phyloP scores from a whole-genome alignment of 257 asterid genomes.

The Ophiorrhiza pumila region DNA sequence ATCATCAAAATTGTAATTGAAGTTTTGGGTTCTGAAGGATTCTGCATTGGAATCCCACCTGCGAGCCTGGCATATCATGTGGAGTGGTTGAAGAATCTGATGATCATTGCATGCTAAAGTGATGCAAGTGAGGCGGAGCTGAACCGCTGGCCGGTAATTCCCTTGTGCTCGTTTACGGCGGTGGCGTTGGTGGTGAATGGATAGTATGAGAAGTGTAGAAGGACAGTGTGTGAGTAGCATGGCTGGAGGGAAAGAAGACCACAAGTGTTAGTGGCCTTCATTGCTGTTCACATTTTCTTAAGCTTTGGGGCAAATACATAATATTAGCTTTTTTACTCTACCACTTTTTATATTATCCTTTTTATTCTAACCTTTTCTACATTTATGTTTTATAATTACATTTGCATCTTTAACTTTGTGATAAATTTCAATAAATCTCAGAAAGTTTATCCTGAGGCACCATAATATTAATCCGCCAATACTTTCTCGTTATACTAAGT shows the following conservation, averaged over 20 bases:
- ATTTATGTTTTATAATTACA: no score
- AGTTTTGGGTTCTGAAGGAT: constrained; percentile 31
- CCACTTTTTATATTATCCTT: background rate
- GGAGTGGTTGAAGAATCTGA: constrained; percentile 5
- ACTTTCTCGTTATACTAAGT: no score
- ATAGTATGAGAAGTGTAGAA: constrained; percentile 5
- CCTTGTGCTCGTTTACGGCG: background rate
- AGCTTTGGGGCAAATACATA: background rate
- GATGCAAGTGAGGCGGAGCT: background rate
- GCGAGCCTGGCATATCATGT: constrained; percentile 34
- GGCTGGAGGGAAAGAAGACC: constrained; percentile 25
- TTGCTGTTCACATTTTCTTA: background rate
- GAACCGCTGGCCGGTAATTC: constrained; percentile 8
- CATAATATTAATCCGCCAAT: no score
- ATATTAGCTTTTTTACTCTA: no score
- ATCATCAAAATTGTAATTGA: constrained; percentile 25
- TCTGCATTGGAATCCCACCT: constrained; percentile 71
- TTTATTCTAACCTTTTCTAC: no score
- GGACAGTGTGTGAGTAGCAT: constrained; percentile 4
- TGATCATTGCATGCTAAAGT: background rate
- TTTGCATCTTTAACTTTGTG: no score
- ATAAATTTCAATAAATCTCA: no score
- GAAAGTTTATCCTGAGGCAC: no score
- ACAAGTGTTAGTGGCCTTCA: constrained; percentile 19
- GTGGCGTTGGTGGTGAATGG: background rate